These are phyloP conservation scores for Tolypocladium tropicale DNA, from an alignment of 2,329 filamentous ascomycete species.

Conservation along the genomic window DNA sequence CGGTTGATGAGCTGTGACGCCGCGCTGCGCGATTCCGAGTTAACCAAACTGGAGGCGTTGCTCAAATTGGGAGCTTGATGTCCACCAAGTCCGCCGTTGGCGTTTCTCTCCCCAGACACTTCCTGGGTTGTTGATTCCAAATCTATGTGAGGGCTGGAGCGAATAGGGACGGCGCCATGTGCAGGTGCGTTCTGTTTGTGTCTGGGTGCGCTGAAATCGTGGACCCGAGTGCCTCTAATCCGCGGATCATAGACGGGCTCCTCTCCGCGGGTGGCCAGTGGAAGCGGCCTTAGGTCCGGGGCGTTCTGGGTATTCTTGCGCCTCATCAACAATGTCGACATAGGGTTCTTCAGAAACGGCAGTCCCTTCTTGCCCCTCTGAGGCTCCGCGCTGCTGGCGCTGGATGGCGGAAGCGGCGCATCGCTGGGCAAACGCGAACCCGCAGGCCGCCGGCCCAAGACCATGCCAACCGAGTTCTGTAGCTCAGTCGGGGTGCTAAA, in stretches of 20 bases:
- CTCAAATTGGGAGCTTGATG: constrained; percentile 15
- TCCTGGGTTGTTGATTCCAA: constrained; percentile 8
- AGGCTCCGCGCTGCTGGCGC: constrained; percentile 23
- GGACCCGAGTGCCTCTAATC: constrained; percentile 53
- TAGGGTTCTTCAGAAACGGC: constrained; percentile 49
- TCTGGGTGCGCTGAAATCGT: constrained; percentile 55
- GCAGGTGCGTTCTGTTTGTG: constrained; percentile 23
- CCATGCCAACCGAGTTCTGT: constrained; percentile 21
- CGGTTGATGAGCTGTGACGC: constrained; percentile 14
- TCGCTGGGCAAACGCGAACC: constrained; percentile 30
- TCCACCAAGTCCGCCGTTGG: no score
- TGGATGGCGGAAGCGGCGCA: constrained; percentile 18
- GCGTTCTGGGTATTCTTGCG: constrained; percentile 42
- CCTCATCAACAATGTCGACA: constrained; percentile 48
- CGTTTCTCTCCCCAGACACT: neutral
- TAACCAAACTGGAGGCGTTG: constrained; percentile 19
- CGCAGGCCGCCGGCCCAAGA: constrained; percentile 30
- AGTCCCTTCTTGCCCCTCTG: constrained; percentile 42
- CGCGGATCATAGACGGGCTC: constrained; percentile 49
- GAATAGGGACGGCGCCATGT: constrained; percentile 6
- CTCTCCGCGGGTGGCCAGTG: constrained; percentile 26
- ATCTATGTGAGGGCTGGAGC: constrained; percentile 7
- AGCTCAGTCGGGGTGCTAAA: constrained; percentile 41
- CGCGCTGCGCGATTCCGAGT: constrained; percentile 12
- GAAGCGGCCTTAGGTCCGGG: constrained; percentile 30